Base-by-base conservation (phyloP, 2,329 filamentous ascomycete genomes). In the Furcasterigmium sp. region DNA sequence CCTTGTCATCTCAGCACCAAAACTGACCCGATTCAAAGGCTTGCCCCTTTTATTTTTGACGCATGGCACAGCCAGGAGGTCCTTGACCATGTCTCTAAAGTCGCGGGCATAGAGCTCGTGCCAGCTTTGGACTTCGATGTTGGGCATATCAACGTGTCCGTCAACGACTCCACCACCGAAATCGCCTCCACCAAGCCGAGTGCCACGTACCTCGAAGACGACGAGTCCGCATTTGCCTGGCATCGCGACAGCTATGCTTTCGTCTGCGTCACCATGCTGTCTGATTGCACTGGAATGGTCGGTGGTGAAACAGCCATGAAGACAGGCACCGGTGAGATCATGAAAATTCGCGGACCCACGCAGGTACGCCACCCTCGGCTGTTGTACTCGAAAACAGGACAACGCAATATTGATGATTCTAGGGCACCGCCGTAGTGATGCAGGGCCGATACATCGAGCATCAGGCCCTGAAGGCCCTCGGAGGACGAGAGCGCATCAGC, bases 401-500 rank as follows among this genome's bases (percentile, higher is more conserved):
- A 28, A 40, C 43, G 6, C 44, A 53, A n/a, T 55, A 51, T 38
- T 28, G 51, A 11, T 42, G 46, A 39, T 43, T 38, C 50, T 51
- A 82, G 77, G 80, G 78, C 14, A 78, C 71, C 40, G 80, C 77
- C 3, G 76, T 84, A 2, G 69, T 85, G 17, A 65, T 85, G 35
- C 82, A 85, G 57, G 82, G 82, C 14, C 70, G 81, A 17, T 84
- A 85, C 61, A 81, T 85, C 47, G 73, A 79, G 49, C 82, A 85
- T 55, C 72, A 78, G 46, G 82, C 81, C 2, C 67, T 83, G n/a
- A 73, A 72, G 11, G 76, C 80, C 9, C 61, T 79, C 2, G 78
- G 78, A n/a, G 68, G 69, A 4, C 70, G 71, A 18, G 82, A 85
- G 57, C 75, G 81, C 23, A 83, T 85, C 59, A 78, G 70, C 37